Base-by-base conservation (phyloP, 106 monocot genomes). In the Apostasia ramifera region DNA sequence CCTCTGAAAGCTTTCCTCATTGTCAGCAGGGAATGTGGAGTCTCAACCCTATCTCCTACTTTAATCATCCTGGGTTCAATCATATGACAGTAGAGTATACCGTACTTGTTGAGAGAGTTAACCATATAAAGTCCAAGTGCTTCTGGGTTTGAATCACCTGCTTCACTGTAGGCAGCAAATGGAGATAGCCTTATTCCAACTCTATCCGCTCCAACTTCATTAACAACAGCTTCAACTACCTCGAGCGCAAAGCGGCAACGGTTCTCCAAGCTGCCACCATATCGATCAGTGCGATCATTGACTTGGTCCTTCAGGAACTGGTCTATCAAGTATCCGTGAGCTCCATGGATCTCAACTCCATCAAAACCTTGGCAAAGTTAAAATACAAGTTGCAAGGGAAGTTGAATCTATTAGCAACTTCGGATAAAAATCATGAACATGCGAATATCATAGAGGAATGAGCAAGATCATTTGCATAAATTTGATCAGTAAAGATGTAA, bases 261-360 rank as follows among this genome's bases (percentile, higher is more conserved):
- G 48, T 83, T 87, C 72, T 87, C 80, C 8, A 87, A 61, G 61
- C 71, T 83, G n/a, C 87, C 87, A 0, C 87, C 87, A 60, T 88
- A 88, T 47, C 74, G 49, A 63, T 88, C 88, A 1, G 73, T 79
- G 6, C 84, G 81, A 55, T 81, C 80, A 41, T 87, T 87, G 40
- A 80, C 62, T 48, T 69, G 37, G 67, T 87, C 87, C 48, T 87
- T 83, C 46, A 84, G 12, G 62, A 84, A 88, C 45, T 88, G 88
- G 2, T 88, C 88, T 7, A 88, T 75, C 53, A 88, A 66, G 8
- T 84, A 88, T 14, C 79, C 84, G 42, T 88, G 77, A 7, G 88
- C 88, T n/a, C 81, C 88, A 40, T 88, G 88, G 65, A 88, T 84
- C 76, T 88, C 88, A 42, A 88, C 81, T 40, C 88, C 84, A 66